Percentiles rank a stretch among this genome's conserved stretches.
These are phyloP conservation scores for Carex kokanica DNA, from an alignment of 176 grass and related monocot genomes.

Conservation along the genomic window DNA sequence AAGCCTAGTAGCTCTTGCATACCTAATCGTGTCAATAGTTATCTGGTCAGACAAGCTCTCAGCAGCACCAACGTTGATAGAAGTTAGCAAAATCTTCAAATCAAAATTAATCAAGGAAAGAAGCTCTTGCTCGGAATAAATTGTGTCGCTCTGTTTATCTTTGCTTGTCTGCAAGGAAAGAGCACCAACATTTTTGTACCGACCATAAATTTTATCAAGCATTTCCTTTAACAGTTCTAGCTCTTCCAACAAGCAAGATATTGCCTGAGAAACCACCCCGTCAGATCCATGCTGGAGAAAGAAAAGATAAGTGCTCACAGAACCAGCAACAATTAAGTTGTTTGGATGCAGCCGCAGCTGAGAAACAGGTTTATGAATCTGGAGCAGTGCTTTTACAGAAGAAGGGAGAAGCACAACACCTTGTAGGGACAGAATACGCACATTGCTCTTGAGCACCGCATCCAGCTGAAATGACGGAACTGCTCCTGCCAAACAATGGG, in stretches of 20 bases:
- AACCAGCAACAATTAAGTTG: constrained; percentile 49
- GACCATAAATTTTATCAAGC: constrained; percentile 46
- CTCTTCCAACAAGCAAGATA: constrained; percentile 61
- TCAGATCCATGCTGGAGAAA: constrained; percentile 69
- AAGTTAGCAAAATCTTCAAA: constrained; percentile 64
- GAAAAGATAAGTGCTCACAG: constrained; percentile 76
- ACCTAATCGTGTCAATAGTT: constrained; percentile 26
- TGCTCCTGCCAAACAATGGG: constrained; percentile 49
- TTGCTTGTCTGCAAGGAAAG: constrained; percentile 32
- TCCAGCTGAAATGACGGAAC: constrained; percentile 48
- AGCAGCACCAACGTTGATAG: constrained; percentile 42
- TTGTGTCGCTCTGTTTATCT: constrained; percentile 17
- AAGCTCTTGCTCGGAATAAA: constrained; percentile 69
- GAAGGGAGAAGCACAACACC: constrained; percentile 51
- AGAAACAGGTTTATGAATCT: constrained; percentile 62
- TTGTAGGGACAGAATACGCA: constrained; percentile 78
- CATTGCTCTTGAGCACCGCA: constrained; percentile 67
- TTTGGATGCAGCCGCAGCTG: constrained; percentile 81
- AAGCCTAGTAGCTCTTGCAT: constrained; percentile 51
- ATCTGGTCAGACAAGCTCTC: constrained; percentile 28
- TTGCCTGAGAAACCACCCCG: constrained; percentile 62
- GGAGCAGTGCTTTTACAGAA: constrained; percentile 57
- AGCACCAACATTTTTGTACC: constrained; percentile 38
- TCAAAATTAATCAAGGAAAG: constrained; percentile 89
- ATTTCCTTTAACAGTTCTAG: constrained; percentile 65